phyloP scores from a whole-genome alignment of 805 yeast species.

The Komagataella pseudopastoris region DNA sequence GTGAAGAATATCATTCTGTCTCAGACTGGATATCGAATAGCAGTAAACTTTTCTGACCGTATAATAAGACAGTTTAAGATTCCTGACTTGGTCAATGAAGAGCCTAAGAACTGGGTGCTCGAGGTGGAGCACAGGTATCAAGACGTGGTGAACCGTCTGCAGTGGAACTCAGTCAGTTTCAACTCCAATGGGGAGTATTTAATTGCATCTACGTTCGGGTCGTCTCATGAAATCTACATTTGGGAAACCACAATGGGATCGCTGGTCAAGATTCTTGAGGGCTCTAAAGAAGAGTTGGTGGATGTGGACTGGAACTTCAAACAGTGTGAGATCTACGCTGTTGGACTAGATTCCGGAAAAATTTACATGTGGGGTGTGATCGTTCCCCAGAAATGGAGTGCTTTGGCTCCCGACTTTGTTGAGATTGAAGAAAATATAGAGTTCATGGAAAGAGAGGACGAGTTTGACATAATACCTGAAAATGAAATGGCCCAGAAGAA shows the following conservation, averaged over 20 bases:
- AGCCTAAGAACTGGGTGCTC: slow-evolving; percentile 27
- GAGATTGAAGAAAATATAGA: slow-evolving; percentile 88
- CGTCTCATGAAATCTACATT: slow-evolving; percentile 78
- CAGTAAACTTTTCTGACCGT: slow-evolving; percentile 67
- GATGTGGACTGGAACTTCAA: slow-evolving; percentile 81
- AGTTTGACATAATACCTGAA: slow-evolving; percentile 70
- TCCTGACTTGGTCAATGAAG: slow-evolving; percentile 21
- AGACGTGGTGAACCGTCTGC: slow-evolving; percentile 77
- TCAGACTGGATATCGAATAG: slow-evolving; percentile 45
- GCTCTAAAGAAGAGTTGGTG: slow-evolving; percentile 77
- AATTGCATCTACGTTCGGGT: slow-evolving; percentile 81
- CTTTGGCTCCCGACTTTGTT: slow-evolving; percentile 91
- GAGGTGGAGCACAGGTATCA: slow-evolving; percentile 74
- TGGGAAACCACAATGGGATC: slow-evolving; percentile 91
- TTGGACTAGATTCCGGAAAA: slow-evolving; percentile 76
- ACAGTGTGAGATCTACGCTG: slow-evolving; percentile 63
- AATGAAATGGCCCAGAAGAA: slow-evolving; percentile 49
- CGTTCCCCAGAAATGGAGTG: slow-evolving; percentile 90
- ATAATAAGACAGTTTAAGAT: slow-evolving; percentile 49
- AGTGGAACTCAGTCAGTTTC: slow-evolving; percentile 75
- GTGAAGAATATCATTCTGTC: slow-evolving; percentile 57
- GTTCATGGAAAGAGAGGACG: slow-evolving; percentile 82
- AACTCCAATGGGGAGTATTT: slow-evolving; percentile 70
- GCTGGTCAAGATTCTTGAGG: slow-evolving; percentile 79
- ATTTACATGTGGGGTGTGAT: slow-evolving; percentile 73